Evolutionary conservation across 805 yeast genomes (phyloP).

Genomic region (Maudiozyma bulderi): DNA sequence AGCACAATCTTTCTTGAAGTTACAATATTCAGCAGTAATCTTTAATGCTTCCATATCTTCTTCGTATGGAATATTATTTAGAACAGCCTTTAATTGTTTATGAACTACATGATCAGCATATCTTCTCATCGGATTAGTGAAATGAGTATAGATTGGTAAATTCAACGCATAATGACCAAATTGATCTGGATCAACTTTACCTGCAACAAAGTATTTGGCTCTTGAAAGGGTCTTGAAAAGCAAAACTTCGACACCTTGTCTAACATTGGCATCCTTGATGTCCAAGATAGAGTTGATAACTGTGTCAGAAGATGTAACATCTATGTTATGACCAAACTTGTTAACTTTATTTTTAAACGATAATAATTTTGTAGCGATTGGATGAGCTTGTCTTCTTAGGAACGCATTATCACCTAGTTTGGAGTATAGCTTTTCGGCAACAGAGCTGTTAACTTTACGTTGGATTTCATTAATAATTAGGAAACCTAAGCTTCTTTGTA

Average conservation of each 20-base stretch:
- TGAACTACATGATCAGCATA: conserved; percentile 91
- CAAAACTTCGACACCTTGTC: conserved; percentile 70
- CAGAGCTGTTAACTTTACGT: conserved; percentile 71
- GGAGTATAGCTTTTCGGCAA: conserved; percentile 72
- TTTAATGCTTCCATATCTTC: conserved; percentile 63
- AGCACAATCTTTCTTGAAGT: conserved; percentile 92
- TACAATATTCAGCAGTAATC: conserved; percentile 83
- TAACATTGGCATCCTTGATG: conserved; percentile 50
- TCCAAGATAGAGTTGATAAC: conserved; percentile 61
- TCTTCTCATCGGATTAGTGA: conserved; percentile 84
- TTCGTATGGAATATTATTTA: conserved; percentile 36
- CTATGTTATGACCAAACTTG: conserved; percentile 57
- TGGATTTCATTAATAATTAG: conserved; percentile 64
- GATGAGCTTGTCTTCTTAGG: conserved; percentile 79
- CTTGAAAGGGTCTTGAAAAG: conserved; percentile 73
- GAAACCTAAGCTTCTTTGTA: conserved; percentile 47
- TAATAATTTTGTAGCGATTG: conserved; percentile 72
- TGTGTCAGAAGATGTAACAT: conserved; percentile 62
- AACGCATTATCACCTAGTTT: conserved; percentile 72
- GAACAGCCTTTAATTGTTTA: conserved; percentile 69
- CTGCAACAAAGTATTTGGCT: conserved; percentile 84
- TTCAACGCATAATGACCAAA: conserved; percentile 75
- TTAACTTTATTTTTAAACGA: conserved; percentile 64
- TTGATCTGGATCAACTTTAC: conserved; percentile 70
- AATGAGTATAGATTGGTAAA: conserved; percentile 82